Base-by-base conservation (phyloP, 1,139 yeast species). In the Yamadazyma blattariae region DNA sequence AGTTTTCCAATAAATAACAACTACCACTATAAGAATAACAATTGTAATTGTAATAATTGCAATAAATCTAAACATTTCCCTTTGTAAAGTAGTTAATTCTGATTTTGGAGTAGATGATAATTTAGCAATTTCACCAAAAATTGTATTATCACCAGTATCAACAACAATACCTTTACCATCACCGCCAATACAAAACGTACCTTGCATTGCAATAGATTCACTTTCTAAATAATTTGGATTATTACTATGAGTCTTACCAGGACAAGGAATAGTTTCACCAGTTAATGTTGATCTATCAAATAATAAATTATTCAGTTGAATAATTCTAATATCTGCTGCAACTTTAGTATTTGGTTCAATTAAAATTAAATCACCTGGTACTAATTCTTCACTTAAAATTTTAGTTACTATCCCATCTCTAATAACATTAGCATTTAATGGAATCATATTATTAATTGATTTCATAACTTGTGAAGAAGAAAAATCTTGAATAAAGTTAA, bases 401-500 rank as follows among this genome's bases (percentile, higher is more conserved):
- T 32, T 30, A 4, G 37, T 16, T 1, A 40, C 30, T 17, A 42
- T 27, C 5, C 61, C 60, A 25, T 53, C 48, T 42, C 67, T 50
- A n/a, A 57, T 38, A 9, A 52, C 52, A n/a, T 42, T 38, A 9
- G 48, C 48, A 23, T 66, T 70, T 5, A 57, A 48, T 2, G 79
- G 77, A 21, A 74, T 55, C 62, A 74, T 56, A 29, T 56, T 53
- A 40, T 61, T 60, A 40, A 74, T 72, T 3, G 79, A 71, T 29
- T 65, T 66, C 77, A 74, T 70, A 25, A 73, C 76, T 35, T 61
- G 59, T 3, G 74, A 61, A 26, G 75, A 61, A 8, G 75, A 67
- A 53, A 57, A 72, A 43, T 74, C 80, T 41, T 74, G 79, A 49
- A 64, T 60, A 39, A 71, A 73, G 48, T 72, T 71, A 53, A 72